Base-by-base conservation (phyloP, 2,329 filamentous ascomycete species). In the Akanthomyces dipterigenus region DNA sequence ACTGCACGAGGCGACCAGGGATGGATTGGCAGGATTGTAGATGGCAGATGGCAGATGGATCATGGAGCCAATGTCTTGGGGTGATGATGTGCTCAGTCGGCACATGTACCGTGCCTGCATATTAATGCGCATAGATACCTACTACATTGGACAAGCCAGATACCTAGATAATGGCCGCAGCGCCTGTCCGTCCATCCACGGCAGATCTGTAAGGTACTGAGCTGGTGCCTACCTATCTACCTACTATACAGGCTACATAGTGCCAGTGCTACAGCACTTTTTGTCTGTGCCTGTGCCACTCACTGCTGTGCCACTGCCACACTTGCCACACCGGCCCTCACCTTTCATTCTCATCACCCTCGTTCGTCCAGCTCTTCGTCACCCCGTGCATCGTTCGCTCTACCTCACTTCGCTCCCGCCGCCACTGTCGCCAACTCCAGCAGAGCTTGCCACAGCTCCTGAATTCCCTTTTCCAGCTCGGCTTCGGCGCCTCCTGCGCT, bases 1-100 rank as follows among this genome's bases (percentile, higher is more conserved):
- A 24, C 43, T 54, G 36, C 36, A 26, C 50, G 50, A 34, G 50
- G 50, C 50, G 50, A 16, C 49, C 31, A 38, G 9, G 31, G 50
- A 42, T 24, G 22, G 5, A 34, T 26, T 54, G 31, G 50, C 28
- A 18, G 22, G 5, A 34, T 26, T 54, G 49, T 45, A 43, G 26
- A 56, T 45, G 42, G 9, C 24, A 48, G 31, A 46, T 28, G n/a
- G n/a, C n/a, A n/a, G n/a, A n/a, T n/a, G n/a, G n/a, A n/a, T n/a
- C n/a, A n/a, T n/a, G 28, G 55, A 57, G 55, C 48, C 55, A 49
- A 36, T 57, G 55, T 57, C 55, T 38, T 57, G 40, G 42, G 24
- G 31, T 51, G n/a, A n/a, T 50, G 48, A 34, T 22, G 48, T 28
- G 31, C 31, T 34, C 11, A 34, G 28, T 50, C 18, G n/a, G 28